These are phyloP conservation scores for Chloris gayana DNA, from an alignment of 176 grass and related monocot genomes.

Conservation along the genomic window DNA sequence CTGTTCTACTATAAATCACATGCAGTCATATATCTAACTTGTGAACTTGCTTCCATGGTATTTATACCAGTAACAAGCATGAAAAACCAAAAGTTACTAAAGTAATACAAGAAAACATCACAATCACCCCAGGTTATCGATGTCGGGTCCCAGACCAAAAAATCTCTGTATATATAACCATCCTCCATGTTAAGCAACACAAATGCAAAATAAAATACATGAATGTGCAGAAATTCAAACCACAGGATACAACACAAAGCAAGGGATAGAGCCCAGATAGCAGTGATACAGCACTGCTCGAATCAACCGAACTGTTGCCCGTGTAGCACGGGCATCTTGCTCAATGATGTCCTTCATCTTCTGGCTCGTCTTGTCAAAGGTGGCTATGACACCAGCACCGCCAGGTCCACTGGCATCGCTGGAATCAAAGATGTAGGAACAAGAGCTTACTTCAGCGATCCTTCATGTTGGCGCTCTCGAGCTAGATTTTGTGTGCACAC, in stretches of 20 bases:
- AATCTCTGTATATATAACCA: constrained; percentile 90
- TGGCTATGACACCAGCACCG: constrained; percentile 29
- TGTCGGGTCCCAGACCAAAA: constrained; percentile 80
- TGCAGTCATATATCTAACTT: no score
- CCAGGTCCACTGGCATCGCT: constrained; percentile 32
- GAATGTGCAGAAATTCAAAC: not conserved
- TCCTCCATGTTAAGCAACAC: constrained; percentile 26
- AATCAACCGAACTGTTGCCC: constrained; percentile 23
- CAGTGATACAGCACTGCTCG: constrained; percentile 44
- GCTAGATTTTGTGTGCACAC: constrained; percentile 84
- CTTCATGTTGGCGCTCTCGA: constrained; percentile 99
- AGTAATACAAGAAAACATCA: no score
- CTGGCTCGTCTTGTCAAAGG: constrained; percentile 47
- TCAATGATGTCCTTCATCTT: constrained; percentile 69
- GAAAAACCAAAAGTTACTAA: constrained; percentile 30
- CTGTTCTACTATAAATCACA: not conserved
- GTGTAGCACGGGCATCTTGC: constrained; percentile 51
- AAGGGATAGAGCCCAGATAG: constrained; percentile 85
- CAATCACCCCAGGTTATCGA: constrained; percentile 84
- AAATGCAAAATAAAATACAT: not conserved
- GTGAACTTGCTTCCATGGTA: not conserved
- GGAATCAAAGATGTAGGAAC: constrained; percentile 80
- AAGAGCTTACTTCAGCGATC: constrained; percentile 83
- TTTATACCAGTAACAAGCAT: not conserved
- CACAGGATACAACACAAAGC: constrained; percentile 90